A percentile compares a stretch with the other conserved stretches of the same genome.
These are phyloP conservation scores for Apocynum venetum DNA, from an alignment of 257 asterid species.

Conservation along the genomic window DNA sequence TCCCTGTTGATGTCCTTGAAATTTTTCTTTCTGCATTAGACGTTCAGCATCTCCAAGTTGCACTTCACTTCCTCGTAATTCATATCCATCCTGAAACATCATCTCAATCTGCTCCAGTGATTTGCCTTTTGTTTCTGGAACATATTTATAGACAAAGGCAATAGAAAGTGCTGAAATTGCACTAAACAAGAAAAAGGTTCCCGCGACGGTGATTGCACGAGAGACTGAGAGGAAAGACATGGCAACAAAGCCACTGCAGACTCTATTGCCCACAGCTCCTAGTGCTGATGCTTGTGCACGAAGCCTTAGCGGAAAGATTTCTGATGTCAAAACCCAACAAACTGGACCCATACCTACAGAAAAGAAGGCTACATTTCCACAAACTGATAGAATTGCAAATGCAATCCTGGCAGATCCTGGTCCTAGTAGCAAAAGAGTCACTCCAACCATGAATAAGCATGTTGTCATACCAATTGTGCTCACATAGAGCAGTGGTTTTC, in stretches of 20 bases:
- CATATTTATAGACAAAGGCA: slow-evolving; percentile 49
- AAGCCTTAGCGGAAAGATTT: slow-evolving; percentile 69
- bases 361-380: slow-evolving; percentile 88
- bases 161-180: slow-evolving; percentile 55
- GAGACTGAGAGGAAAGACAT: slow-evolving; percentile 92
- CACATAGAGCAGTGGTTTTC: slow-evolving; percentile 82
- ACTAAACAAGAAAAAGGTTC: slow-evolving; percentile 63
- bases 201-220: slow-evolving; percentile 53
- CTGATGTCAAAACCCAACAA: slow-evolving; percentile 91
- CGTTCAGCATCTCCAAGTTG: slow-evolving; percentile 70
- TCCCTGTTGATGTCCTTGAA: not conserved
- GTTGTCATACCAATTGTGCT: slow-evolving; percentile 90
- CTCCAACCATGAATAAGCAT: slow-evolving; percentile 54
- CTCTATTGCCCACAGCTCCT: slow-evolving; percentile 88
- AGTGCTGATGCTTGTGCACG: slow-evolving; percentile 94
- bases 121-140: slow-evolving; percentile 92
- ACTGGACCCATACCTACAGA: slow-evolving; percentile 87
- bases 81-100: slow-evolving; percentile 56
- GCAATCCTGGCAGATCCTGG: slow-evolving; percentile 42
- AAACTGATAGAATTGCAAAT: slow-evolving; percentile 49
- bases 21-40: slow-evolving; percentile 50
- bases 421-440: slow-evolving; percentile 43
- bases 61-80: slow-evolving; percentile 41
- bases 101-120: slow-evolving; percentile 80
- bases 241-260: slow-evolving; percentile 82